A percentile compares a stretch with the other conserved stretches of the same genome.
Evolutionary conservation across 257 asterid species (phyloP).

Genomic region (Solanum ahanhuiri): DNA sequence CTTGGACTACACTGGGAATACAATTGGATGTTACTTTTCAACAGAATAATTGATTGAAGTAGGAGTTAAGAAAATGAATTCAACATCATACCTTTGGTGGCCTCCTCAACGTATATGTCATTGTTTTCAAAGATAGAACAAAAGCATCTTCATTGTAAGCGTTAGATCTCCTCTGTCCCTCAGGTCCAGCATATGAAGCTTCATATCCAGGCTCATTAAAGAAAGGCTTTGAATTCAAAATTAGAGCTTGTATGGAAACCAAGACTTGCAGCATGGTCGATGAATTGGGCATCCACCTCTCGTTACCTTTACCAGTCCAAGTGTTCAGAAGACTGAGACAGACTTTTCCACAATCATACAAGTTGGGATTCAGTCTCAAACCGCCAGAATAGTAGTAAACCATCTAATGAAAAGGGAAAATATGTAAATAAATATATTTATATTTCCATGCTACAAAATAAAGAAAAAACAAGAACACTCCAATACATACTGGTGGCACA

Average conservation of each 20-base stretch:
- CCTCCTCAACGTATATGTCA: conserved; percentile 39
- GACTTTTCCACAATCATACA: conserved; percentile 54
- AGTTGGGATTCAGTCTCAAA: conserved; percentile 41
- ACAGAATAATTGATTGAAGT: not conserved
- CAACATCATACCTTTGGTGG: conserved; percentile 36
- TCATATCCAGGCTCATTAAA: conserved; percentile 50
- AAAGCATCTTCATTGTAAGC: conserved; percentile 32
- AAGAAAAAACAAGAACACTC: not conserved
- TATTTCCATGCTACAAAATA: not conserved
- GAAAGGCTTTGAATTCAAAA: conserved; percentile 37
- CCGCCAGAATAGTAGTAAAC: conserved; percentile 49
- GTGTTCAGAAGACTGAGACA: conserved; percentile 53
- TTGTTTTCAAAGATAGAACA: conserved; percentile 37
- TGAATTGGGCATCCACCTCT: conserved; percentile 37
- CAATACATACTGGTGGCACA: conserved; percentile 35
- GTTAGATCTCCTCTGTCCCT: conserved; percentile 21
- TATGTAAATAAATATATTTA: not conserved
- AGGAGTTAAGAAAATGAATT: not conserved
- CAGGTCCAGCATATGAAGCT: conserved; percentile 12
- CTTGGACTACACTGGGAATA: not conserved
- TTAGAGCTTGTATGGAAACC: conserved; percentile 45
- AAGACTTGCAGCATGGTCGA: conserved; percentile 52
- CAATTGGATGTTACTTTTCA: not conserved
- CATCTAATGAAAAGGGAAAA: conserved; percentile 17
- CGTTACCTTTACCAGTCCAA: conserved; percentile 40